Evolutionary conservation across 2,329 filamentous ascomycete genomes (phyloP).

Genomic region (Capronia epimyces): DNA sequence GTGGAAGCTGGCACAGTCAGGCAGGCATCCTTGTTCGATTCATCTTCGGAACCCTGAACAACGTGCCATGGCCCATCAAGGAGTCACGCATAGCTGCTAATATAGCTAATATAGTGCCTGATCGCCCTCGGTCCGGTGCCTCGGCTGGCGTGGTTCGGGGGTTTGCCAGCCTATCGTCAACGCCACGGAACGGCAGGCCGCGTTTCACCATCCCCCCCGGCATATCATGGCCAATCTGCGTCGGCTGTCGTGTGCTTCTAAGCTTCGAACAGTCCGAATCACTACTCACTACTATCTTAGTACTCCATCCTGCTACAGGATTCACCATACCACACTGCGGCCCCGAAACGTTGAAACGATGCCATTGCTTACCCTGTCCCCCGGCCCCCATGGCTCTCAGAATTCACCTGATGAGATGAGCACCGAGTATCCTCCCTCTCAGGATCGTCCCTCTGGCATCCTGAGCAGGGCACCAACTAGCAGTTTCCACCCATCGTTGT

Average conservation of each 20-base stretch:
- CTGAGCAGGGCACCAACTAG: too few species aligned
- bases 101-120: background rate
- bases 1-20: too few species aligned
- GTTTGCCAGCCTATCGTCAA: constrained; percentile 13
- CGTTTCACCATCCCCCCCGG: constrained; percentile 14
- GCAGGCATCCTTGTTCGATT: too few species aligned
- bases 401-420: background rate
- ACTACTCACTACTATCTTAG: background rate
- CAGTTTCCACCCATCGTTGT: background rate
- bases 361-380: background rate
- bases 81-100: background rate
- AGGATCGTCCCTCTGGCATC: background rate
- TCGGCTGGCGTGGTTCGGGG: background rate
- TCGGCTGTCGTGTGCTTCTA: background rate
- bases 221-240: constrained; percentile 9
- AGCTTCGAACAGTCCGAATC: background rate
- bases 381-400: background rate
- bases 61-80: background rate
- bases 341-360: constrained; percentile 8
- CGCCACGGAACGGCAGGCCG: constrained; percentile 11
- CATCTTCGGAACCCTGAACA: too few species aligned
- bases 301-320: background rate
- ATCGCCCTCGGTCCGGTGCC: background rate
- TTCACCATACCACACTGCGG: background rate
- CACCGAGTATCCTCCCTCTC: background rate